These are phyloP conservation scores for Penicillium egyptiacum DNA, from an alignment of 495 filamentous ascomycete genomes.

Conservation along the genomic window DNA sequence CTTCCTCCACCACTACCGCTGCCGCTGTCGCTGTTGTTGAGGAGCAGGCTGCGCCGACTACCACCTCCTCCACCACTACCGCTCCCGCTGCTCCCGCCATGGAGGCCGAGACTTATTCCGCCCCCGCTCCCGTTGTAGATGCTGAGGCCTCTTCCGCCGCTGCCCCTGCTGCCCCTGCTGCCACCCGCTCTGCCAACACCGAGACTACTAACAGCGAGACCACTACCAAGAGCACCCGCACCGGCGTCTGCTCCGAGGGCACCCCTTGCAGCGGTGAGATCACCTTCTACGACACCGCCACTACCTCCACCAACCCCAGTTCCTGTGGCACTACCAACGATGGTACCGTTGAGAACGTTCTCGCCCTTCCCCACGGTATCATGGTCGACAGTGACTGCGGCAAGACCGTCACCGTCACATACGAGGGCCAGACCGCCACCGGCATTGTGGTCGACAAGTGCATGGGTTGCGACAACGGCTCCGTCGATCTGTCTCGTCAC, in stretches of 20 bases:
- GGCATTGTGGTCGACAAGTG: constrained; percentile 73
- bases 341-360: constrained; percentile 40
- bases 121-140: constrained; percentile 12
- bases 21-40: constrained; percentile 12
- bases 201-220: constrained; percentile 17
- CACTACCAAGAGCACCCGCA: constrained; percentile 25
- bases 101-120: constrained; percentile 4
- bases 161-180: constrained; percentile 10
- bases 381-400: constrained; percentile 66
- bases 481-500: constrained; percentile 48
- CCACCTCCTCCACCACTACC: constrained; percentile 11
- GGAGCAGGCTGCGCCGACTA: constrained; percentile 14
- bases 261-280: constrained; percentile 42
- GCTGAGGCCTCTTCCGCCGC: constrained; percentile 21
- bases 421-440: constrained; percentile 53
- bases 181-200: constrained; percentile 12
- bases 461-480: constrained; percentile 57
- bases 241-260: constrained; percentile 37
- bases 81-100: constrained; percentile 12
- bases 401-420: constrained; percentile 60
- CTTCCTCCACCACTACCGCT: constrained; percentile 14
- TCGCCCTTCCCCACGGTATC: constrained; percentile 49
- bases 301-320: constrained; percentile 37
- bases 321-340: constrained; percentile 48
- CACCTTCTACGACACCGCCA: constrained; percentile 51